A percentile compares a stretch with the other conserved stretches of the same genome.
These are phyloP conservation scores for Actinomucor elegans DNA, from an alignment of 371 early-diverging fungal genomes.

Conservation along the genomic window DNA sequence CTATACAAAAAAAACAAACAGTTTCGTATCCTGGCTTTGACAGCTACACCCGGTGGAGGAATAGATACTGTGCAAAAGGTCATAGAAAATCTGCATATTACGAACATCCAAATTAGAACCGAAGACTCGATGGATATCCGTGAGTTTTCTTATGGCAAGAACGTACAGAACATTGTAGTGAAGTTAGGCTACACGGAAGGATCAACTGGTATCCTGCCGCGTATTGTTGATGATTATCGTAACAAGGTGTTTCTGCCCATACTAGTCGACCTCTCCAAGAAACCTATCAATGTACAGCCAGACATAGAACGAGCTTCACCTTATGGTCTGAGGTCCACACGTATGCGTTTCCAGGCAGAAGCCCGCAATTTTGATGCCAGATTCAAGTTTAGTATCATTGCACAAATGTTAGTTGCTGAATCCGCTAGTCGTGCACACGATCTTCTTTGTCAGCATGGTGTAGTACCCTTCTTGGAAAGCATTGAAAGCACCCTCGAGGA, in stretches of 20 bases:
- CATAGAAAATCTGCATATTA: constrained; percentile 73
- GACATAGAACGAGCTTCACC: constrained; percentile 46
- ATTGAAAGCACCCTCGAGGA: constrained; percentile 38
- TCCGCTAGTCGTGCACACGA: constrained; percentile 53
- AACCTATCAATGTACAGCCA: constrained; percentile 38
- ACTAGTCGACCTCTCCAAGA: constrained; percentile 45
- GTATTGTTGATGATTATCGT: constrained; percentile 27
- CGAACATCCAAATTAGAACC: constrained; percentile 81
- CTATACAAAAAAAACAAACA: constrained; percentile 49
- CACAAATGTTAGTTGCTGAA: constrained; percentile 42
- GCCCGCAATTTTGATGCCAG: constrained; percentile 23
- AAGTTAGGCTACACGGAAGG: constrained; percentile 60
- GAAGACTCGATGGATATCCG: constrained; percentile 88
- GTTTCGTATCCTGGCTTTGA: constrained; percentile 85
- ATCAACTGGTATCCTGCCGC: constrained; percentile 41
- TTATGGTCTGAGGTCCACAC: constrained; percentile 46
- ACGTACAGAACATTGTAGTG: constrained; percentile 65
- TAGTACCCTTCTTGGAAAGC: constrained; percentile 54
- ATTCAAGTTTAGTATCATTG: constrained; percentile 31
- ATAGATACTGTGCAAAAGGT: constrained; percentile 79
- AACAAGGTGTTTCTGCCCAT: constrained; percentile 43
- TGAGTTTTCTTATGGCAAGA: constrained; percentile 71
- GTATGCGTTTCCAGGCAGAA: constrained; percentile 36
- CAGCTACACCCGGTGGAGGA: constrained; percentile 88
- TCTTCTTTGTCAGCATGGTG: constrained; percentile 61